A percentile compares a stretch with the other conserved stretches of the same genome.
These are phyloP conservation scores for Globisporangium abappressorium DNA, from an alignment of 352 stramenopile species.

Conservation along the genomic window DNA sequence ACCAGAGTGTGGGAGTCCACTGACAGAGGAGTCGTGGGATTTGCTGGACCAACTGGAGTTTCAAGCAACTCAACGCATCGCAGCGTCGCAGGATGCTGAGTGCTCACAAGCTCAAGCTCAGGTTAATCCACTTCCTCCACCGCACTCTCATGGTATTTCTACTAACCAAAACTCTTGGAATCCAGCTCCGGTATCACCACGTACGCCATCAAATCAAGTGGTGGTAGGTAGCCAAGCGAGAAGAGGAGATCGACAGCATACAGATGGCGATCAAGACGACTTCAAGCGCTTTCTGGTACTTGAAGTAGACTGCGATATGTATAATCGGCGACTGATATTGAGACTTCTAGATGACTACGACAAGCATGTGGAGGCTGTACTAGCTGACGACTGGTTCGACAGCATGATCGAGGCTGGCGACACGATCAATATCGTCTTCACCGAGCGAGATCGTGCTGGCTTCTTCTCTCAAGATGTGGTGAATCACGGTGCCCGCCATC, in stretches of 20 bases:
- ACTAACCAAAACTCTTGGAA: slow-evolving; percentile 13
- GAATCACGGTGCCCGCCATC: slow-evolving; percentile 5
- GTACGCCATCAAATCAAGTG: slow-evolving; percentile 2
- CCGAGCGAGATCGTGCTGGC: slow-evolving; percentile 36
- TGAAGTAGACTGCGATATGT: slow-evolving; percentile 54
- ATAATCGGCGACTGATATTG: slow-evolving; percentile 50
- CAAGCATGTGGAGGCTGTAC: slow-evolving; percentile 47
- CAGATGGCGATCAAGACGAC: slow-evolving; percentile 19
- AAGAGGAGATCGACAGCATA: not conserved
- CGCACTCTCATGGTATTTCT: slow-evolving; percentile 20
- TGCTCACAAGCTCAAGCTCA: slow-evolving; percentile 15
- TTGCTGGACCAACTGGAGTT: slow-evolving; percentile 67
- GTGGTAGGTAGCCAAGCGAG: slow-evolving; percentile 3
- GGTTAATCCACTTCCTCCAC: slow-evolving; percentile 24
- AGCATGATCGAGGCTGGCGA: slow-evolving; percentile 66
- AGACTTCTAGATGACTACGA: slow-evolving; percentile 69
- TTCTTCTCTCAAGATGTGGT: slow-evolving; percentile 40
- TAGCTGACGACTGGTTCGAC: slow-evolving; percentile 79
- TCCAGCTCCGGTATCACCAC: slow-evolving; percentile 8
- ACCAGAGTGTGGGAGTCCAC: slow-evolving; percentile 52
- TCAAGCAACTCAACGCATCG: slow-evolving; percentile 46
- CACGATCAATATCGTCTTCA: slow-evolving; percentile 79
- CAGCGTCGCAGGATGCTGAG: slow-evolving; percentile 14
- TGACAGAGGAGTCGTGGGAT: slow-evolving; percentile 81
- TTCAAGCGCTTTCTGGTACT: slow-evolving; percentile 65